Percentiles rank a stretch among this genome's conserved stretches.
phyloP scores from a whole-genome alignment of 2,329 filamentous ascomycete genomes.

The Scedosporium apiospermum region DNA sequence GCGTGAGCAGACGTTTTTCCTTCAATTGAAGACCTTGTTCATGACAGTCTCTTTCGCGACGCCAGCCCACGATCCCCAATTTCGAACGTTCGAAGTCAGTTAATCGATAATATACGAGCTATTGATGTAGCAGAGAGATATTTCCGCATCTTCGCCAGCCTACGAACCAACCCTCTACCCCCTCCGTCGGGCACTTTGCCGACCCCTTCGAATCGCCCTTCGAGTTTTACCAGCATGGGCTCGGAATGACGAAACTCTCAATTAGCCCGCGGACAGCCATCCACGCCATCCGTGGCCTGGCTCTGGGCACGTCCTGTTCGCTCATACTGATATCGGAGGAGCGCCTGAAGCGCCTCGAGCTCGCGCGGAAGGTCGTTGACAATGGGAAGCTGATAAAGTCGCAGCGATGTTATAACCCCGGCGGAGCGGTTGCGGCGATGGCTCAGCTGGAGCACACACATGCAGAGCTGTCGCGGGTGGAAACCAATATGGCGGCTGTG shows the following conservation, averaged over 20 bases:
- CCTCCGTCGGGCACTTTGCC: neutral
- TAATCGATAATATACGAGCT: neutral
- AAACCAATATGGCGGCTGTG: neutral
- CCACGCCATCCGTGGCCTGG: constrained; percentile 44
- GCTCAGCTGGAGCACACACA: constrained; percentile 4
- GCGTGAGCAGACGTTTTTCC: neutral
- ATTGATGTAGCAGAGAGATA: neutral
- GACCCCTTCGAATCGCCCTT: neutral
- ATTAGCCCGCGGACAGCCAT: constrained; percentile 45
- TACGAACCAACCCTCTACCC: neutral
- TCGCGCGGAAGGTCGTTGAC: constrained; percentile 37
- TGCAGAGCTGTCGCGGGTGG: neutral
- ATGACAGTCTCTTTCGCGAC: neutral
- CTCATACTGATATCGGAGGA: constrained; percentile 46
- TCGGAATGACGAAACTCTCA: constrained; percentile 4
- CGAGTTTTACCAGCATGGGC: neutral
- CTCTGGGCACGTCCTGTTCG: constrained; percentile 48
- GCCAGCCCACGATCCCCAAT: neutral
- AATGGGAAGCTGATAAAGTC: constrained; percentile 27
- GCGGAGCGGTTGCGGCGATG: constrained; percentile 8
- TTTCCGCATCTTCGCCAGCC: neutral
- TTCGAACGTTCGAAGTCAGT: neutral
- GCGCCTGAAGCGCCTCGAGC: constrained; percentile 43
- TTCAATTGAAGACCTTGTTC: neutral
- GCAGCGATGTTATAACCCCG: constrained; percentile 10